These are phyloP conservation scores for Talaromyces piceae DNA, from an alignment of 2,329 filamentous ascomycete genomes.

Conservation along the genomic window DNA sequence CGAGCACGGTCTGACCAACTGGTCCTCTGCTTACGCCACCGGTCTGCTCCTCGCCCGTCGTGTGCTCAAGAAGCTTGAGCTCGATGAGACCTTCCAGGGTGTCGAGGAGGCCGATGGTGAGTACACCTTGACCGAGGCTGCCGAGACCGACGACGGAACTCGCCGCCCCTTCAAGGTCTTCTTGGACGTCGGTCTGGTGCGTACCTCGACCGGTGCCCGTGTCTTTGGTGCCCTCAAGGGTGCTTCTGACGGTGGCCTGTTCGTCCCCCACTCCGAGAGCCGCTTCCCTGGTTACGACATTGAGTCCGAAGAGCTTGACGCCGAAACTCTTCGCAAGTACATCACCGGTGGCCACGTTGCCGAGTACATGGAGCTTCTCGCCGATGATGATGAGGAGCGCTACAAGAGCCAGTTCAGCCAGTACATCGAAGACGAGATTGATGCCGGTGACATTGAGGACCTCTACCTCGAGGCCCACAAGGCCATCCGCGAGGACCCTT, in stretches of 20 bases:
- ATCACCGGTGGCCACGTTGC: slow-evolving; percentile 97
- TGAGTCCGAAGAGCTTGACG: slow-evolving; percentile 94
- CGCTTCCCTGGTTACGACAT: slow-evolving; percentile 99
- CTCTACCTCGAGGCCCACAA: slow-evolving; percentile 91
- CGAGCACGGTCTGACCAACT: slow-evolving; percentile 98
- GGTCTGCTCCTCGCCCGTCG: slow-evolving; percentile 96
- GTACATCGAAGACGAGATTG: slow-evolving; percentile 95
- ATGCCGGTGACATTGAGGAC: slow-evolving; percentile 96
- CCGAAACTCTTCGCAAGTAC: slow-evolving; percentile 97
- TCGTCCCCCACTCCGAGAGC: slow-evolving; percentile 97
- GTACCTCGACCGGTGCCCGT: slow-evolving; percentile 96
- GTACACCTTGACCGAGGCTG: slow-evolving; percentile 90
- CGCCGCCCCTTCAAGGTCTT: slow-evolving; percentile 99
- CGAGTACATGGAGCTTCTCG: slow-evolving; percentile 99
- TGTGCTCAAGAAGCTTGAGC: slow-evolving; percentile 90
- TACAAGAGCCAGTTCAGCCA: slow-evolving; percentile 97
- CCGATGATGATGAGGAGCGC: slow-evolving; percentile 99
- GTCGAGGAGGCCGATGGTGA: slow-evolving; percentile 97
- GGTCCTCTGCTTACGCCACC: slow-evolving; percentile 93
- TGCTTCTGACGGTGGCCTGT: slow-evolving; percentile 94
- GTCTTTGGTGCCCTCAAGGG: slow-evolving; percentile 99
- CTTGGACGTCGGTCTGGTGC: slow-evolving; percentile 95
- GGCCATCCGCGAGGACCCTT: slow-evolving; percentile 94
- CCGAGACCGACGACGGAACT: slow-evolving; percentile 74
- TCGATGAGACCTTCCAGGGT: slow-evolving; percentile 87